Evolutionary conservation across 768 basidiomycete genomes (phyloP), one percentile per base, ranked within the genome.

Genomic region (Lyophyllum shimeji): DNA sequence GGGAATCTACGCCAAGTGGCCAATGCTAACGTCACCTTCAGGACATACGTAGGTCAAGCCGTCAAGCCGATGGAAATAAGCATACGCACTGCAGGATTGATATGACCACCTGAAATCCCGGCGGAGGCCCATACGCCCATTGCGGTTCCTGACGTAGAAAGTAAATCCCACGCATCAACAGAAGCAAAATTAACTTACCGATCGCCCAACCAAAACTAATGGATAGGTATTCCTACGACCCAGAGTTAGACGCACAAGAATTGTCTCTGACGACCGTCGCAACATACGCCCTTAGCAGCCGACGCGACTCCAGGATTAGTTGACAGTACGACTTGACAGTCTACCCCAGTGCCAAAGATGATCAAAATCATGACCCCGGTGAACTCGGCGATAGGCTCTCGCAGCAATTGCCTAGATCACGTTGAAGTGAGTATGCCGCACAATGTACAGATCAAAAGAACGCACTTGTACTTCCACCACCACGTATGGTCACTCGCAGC

Each of bases 1-100:
- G 87, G 86, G 68, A 89, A 89, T 54, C 74, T 75, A 55, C 87
- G 83, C 69, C 82, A 80, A n/a, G 81, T 74, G 7, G 83, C 85
- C 25, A 87, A 62, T 18, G 82, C 77, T 49, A 89, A 69, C 13
- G 87, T 89, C 24, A 88, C 76, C 82, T 82, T 31, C 8, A 45
- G n/a, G 56, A 43, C 4, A 23, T 58, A 43, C 4, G 20, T 58
- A 12, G 48, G 46, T 52, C 24, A 50, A 58, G 18, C 18, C 15
- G 47, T 46, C 34, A 15, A 51, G 47, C 23, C 34, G 21, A 39
- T 9, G 34, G 40, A 25, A 34, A 47, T 12, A 52, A 45, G 48
- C 20, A 34, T 9, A 53, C 65, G n/a, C 59, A 73, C 73, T 17
- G 73, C 72, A 43, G 73, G 73, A 56, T 73, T 74, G 39, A 74